Base-by-base conservation (phyloP, 148 eudicot species). In the Simmondsia chinensis region DNA sequence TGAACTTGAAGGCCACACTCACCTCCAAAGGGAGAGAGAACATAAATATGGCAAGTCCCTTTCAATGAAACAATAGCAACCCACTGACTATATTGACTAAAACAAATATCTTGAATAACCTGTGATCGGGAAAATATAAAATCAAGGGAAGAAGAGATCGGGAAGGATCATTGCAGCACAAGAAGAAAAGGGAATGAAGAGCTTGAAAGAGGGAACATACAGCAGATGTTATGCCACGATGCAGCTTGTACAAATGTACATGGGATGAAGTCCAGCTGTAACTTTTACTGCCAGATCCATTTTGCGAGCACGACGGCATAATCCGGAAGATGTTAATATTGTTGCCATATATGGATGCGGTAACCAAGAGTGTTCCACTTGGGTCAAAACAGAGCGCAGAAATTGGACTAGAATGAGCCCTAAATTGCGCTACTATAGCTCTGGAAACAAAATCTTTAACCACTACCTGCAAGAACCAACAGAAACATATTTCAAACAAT, bases 61-160 rank as follows among this genome's bases (percentile, higher is more conserved):
- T 82, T 72, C 21, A 95, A 76, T 21, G 99, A 85, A 53, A 85
- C 72, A 54, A 91, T 73, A 23, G 95, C 85, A 55, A 91, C 73
- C 99, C 99, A 91, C 55, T 86, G 89, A 66, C 99, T 85, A 51
- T 79, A 79, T 23, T 75, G 77, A 64, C 99, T 91, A 69, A 91
- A 91, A 65, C 94, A 82, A 29, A 91, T 91, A 58, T 85, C 99
- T 61, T 91, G 99, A 54, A 91, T 91, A 28, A 91, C 88, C 99
- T 91, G 76, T 43, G 46, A 41, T 30, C 61, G 6, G 33, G 37
- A 43, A 47, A 36, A 19, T 16, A 33, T 39, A 3, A 32, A 44
- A 10, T 43, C 21, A 39, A 6, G 8, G 26, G 45, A 19, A 34
- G 13, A 33, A 15, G 21, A 29, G 25, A 18, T 18, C 6, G 34